These are phyloP conservation scores for Mycena amicta DNA, from an alignment of 768 basidiomycete species.

Conservation along the genomic window DNA sequence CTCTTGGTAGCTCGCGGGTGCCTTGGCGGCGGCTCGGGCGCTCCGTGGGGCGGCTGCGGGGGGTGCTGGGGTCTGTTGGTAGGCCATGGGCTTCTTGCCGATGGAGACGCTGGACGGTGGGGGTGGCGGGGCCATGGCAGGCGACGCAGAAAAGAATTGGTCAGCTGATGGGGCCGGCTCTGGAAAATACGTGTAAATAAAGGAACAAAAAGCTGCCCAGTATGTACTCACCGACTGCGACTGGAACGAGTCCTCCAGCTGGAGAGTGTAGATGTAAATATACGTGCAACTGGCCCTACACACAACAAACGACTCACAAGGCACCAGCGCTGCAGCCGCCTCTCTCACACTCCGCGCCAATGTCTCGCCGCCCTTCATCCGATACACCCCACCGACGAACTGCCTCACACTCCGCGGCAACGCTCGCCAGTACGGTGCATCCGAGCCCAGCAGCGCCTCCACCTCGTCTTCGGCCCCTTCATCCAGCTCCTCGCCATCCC, in stretches of 20 bases:
- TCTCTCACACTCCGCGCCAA: slow-evolving; percentile 8
- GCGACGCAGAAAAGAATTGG: background rate
- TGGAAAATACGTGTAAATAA: background rate
- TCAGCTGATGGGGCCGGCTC: background rate
- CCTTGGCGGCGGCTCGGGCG: slow-evolving; percentile 52
- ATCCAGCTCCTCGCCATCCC: background rate
- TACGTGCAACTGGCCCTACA: background rate
- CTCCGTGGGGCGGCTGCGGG: slow-evolving; percentile 44
- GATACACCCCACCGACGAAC: background rate
- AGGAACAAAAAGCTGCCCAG: too few relatives aligned
- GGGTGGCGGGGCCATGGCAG: slow-evolving; percentile 28
- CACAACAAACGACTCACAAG: background rate
- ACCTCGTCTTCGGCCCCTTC: background rate
- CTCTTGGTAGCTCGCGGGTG: slow-evolving; percentile 42
- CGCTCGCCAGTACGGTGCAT: slow-evolving; percentile 13
- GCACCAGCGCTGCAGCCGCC: slow-evolving; percentile 13
- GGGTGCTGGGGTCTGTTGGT: slow-evolving; percentile 43
- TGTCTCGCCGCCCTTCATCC: background rate
- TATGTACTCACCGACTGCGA: background rate
- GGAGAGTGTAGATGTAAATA: background rate
- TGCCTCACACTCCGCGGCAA: slow-evolving; percentile 6
- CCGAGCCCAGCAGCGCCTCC: background rate
- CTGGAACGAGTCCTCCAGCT: background rate
- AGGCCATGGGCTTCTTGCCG: slow-evolving; percentile 92
- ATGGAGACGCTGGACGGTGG: slow-evolving; percentile 81